A percentile compares a stretch with the other conserved stretches of the same genome.
Conservation (phyloP, 2,329 filamentous ascomycete species). For the Aspergillus sclerotialis region DNA sequence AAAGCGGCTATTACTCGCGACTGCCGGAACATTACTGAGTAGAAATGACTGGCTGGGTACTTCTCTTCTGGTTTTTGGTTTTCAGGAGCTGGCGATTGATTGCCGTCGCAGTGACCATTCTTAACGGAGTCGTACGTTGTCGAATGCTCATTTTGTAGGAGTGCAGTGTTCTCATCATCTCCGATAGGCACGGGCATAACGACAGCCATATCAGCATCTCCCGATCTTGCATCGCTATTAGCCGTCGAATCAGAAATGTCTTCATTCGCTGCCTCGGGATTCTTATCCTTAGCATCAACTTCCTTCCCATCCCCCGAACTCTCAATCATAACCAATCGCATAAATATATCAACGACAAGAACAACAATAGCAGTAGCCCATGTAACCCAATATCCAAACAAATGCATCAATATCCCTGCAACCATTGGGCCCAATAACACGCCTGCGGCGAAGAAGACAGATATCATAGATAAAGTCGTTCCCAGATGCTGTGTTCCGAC, state of each 20-base stretch:
- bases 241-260: too few relatives aligned
- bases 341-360: slow-evolving; percentile 15
- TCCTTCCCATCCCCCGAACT: neutral
- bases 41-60: slow-evolving; percentile 8
- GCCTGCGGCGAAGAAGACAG: slow-evolving; percentile 10
- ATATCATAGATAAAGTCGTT: slow-evolving; percentile 10
- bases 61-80: neutral
- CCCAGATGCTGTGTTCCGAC: slow-evolving; percentile 13
- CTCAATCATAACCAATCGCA: slow-evolving; percentile 20
- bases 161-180: too few relatives aligned
- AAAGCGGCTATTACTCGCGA: slow-evolving; percentile 8
- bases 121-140: too few relatives aligned
- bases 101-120: too few relatives aligned
- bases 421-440: slow-evolving; percentile 11
- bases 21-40: slow-evolving; percentile 8
- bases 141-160: too few relatives aligned
- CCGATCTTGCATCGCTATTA: too few relatives aligned
- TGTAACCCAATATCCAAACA: slow-evolving; percentile 14
- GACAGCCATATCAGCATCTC: too few relatives aligned
- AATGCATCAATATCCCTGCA: slow-evolving; percentile 13
- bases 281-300: too few relatives aligned
- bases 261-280: too few relatives aligned
- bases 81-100: too few relatives aligned
- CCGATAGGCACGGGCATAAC: too few relatives aligned
- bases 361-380: slow-evolving; percentile 13